Percentiles rank a stretch among this genome's conserved stretches.
These are phyloP conservation scores for Penicilliopsis zonata DNA, from an alignment of 495 filamentous ascomycete genomes.

Conservation along the genomic window DNA sequence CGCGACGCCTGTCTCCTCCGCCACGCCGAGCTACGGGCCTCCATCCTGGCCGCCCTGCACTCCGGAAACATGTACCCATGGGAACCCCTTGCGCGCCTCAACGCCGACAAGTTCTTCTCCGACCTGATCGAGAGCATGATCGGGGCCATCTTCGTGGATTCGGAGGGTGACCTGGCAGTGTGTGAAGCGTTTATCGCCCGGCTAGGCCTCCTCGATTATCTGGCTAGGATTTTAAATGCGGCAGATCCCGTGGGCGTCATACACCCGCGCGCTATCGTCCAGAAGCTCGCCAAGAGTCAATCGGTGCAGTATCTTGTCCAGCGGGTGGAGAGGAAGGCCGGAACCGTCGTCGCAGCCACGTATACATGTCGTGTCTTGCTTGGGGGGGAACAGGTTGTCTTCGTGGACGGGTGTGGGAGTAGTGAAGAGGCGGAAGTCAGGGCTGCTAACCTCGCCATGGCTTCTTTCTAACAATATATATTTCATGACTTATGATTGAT, in stretches of 20 bases:
- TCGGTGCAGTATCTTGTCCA: constrained; percentile 2
- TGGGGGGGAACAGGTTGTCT: constrained; percentile 4
- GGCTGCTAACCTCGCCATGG: constrained; percentile 13
- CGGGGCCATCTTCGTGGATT: constrained; percentile 81
- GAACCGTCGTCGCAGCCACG: neutral
- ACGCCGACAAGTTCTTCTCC: constrained; percentile 70
- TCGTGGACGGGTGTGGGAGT: constrained; percentile 9
- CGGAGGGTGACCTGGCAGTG: constrained; percentile 39
- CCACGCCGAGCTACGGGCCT: constrained; percentile 33
- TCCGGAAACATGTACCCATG: constrained; percentile 55
- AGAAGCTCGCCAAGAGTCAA: constrained; percentile 35
- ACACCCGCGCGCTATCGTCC: constrained; percentile 67
- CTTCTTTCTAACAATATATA: too few relatives aligned
- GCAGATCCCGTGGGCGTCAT: constrained; percentile 43
- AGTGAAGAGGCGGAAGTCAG: constrained; percentile 17
- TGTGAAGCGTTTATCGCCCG: constrained; percentile 48
- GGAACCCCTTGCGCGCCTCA: constrained; percentile 51
- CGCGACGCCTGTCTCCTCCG: constrained; percentile 25
- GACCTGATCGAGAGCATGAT: constrained; percentile 75
- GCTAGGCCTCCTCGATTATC: constrained; percentile 50
- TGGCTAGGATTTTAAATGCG: constrained; percentile 52
- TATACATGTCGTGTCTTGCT: neutral
- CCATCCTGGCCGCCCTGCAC: constrained; percentile 38
- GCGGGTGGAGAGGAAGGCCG: constrained; percentile 2
- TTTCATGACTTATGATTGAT: too few relatives aligned